Evolutionary conservation across 1,284 basidiomycete genomes (phyloP).

Genomic region (Sanghuangporus sanghuang): DNA sequence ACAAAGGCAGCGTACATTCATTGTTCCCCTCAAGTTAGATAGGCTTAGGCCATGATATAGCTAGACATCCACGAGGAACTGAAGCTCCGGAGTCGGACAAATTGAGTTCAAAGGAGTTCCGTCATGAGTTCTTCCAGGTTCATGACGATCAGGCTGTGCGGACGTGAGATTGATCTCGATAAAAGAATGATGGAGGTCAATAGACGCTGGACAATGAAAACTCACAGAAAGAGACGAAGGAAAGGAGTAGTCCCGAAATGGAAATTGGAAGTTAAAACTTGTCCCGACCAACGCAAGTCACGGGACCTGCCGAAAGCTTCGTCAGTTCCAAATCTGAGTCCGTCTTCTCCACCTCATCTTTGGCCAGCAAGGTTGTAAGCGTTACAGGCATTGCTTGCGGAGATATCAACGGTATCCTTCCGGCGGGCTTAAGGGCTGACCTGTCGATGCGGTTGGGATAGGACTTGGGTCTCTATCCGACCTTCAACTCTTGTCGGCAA

Average conservation of each 20-base stretch:
- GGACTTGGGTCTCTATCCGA: background rate
- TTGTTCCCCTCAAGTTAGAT: background rate
- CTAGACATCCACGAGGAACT: no score
- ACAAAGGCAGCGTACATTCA: background rate
- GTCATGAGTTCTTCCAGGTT: background rate
- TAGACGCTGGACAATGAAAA: background rate
- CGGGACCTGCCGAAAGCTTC: slow-evolving; percentile 1
- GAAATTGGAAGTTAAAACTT: background rate
- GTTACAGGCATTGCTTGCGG: background rate
- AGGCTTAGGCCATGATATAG: background rate
- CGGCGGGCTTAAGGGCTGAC: background rate
- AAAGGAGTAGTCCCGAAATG: background rate
- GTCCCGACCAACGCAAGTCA: background rate
- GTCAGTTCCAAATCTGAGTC: background rate
- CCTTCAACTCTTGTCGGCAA: background rate
- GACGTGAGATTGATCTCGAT: background rate
- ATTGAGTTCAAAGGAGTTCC: no score
- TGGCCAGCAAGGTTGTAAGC: background rate
- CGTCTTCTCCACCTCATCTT: background rate
- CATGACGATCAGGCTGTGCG: background rate
- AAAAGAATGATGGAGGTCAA: background rate
- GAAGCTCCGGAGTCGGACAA: no score
- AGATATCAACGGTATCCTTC: background rate
- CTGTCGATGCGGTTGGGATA: background rate
- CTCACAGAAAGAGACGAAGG: background rate